Base-by-base conservation (phyloP, 2,329 filamentous ascomycete genomes). In the Hymenoscyphus occultus region DNA sequence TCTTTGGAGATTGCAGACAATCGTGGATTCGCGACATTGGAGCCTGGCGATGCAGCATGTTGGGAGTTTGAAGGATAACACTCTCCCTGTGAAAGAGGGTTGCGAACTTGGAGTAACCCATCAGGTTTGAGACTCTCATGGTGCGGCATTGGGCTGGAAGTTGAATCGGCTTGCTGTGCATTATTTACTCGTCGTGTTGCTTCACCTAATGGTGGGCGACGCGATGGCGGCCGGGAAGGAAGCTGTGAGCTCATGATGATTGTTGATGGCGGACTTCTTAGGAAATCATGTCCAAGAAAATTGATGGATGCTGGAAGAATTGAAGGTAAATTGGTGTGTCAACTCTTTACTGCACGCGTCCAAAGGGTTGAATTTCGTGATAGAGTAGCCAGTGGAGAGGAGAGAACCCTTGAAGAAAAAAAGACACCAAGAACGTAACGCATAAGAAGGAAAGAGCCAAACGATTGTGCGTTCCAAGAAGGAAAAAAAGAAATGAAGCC, bases 1-100 rank as follows among this genome's bases (percentile, higher is more conserved):
- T 76, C 75, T 56, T 76, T 75, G 1, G 75, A 73, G 45, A 77
- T 71, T 6, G 74, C 72, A 9, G 76, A 76, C 32, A 77, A 68
- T n/a, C 74, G 75, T 51, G 72, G 71, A 56, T 76, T 74, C 28
- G 63, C 73, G 70, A 63, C 66, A 69, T 54, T 76, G 70, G 56
- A 74, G 16, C 48, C 74, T 67, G 31, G 75, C 71, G 67, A 71
- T 42, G 31, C 73, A 72, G 64, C 66, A 62, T 16, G 62, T 63
- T 54, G 72, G 59, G 31, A 45, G 19, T 67, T 59, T 22, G 60
- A 28, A 39, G 67, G 31, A 19, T 59, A 51, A 31, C 68, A 56
- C 35, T 69, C 65, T 10, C 56, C 63, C 14, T 48, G 57, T 51
- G 66, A 54, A 19, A 42, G 39, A 56, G 61, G 58, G n/a, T 60